Evolutionary conservation across 139 green algal species (phyloP).

Genomic region (Picocystis salinarum): DNA sequence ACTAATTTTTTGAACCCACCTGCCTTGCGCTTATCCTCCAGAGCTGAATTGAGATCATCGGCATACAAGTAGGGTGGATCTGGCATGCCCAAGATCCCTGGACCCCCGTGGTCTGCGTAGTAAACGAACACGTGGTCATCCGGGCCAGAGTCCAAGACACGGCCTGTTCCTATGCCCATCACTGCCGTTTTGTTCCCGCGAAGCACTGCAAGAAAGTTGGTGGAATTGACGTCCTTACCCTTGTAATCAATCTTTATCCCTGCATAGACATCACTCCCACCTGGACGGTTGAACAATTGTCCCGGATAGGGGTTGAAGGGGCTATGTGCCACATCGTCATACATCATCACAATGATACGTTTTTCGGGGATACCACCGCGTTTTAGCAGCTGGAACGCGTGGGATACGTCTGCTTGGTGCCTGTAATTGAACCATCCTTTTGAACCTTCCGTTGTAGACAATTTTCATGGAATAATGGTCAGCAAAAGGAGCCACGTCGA

Average conservation of each 20-base stretch:
- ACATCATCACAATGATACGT: constrained; percentile 64
- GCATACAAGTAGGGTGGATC: constrained; percentile 63
- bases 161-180: constrained; percentile 10
- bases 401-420: constrained; percentile 60
- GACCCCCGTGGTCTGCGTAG: constrained; percentile 57
- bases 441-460: no score
- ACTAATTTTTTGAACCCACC: no score
- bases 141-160: constrained; percentile 31
- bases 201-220: constrained; percentile 67
- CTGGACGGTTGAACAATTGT: constrained; percentile 74
- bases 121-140: constrained; percentile 57
- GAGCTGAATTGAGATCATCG: constrained; percentile 48
- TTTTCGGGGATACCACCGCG: constrained; percentile 22
- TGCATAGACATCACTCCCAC: constrained; percentile 61
- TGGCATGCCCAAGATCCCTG: constrained; percentile 80
- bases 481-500: neutral
- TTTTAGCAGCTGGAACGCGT: constrained; percentile 53
- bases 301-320: constrained; percentile 55
- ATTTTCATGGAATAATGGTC: no score
- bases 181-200: constrained; percentile 33
- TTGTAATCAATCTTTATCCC: constrained; percentile 74
- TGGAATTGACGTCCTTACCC: constrained; percentile 48
- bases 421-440: constrained; percentile 85
- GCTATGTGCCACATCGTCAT: constrained; percentile 69
- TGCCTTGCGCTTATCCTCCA: constrained; percentile 21